These are phyloP conservation scores for Penicillium sp. DNA, from an alignment of 2,329 filamentous ascomycete genomes.

Conservation along the genomic window DNA sequence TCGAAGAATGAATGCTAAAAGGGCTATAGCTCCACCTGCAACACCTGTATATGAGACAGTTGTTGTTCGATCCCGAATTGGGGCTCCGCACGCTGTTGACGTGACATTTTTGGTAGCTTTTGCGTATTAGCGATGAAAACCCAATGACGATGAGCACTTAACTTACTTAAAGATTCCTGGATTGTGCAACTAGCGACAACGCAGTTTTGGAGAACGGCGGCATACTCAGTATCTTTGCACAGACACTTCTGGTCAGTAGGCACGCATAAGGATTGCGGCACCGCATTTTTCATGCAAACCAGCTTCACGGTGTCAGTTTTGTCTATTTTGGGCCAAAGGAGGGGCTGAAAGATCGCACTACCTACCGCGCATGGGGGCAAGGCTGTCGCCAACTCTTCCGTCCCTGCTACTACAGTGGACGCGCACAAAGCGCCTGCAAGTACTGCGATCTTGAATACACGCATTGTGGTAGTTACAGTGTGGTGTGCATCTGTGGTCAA, in stretches of 20 bases:
- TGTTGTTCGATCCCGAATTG: constrained; percentile 37
- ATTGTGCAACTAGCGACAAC: constrained; percentile 38
- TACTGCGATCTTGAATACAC: constrained; percentile 1
- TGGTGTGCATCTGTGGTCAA: constrained; percentile 6
- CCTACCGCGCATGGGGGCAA: constrained; percentile 28
- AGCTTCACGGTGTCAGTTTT: constrained; percentile 18
- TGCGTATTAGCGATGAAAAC: constrained; percentile 2
- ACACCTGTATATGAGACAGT: constrained; percentile 36
- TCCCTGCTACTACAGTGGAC: constrained; percentile 7
- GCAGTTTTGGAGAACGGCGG: constrained; percentile 34
- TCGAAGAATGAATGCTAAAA: constrained; percentile 36
- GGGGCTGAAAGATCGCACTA: background rate
- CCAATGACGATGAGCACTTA: background rate
- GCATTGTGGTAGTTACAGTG: constrained; percentile 6
- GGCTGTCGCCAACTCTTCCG: constrained; percentile 14
- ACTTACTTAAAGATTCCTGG: constrained; percentile 38
- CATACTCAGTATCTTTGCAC: constrained; percentile 39
- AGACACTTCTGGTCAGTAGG: constrained; percentile 42
- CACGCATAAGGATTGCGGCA: constrained; percentile 39
- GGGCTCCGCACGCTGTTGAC: constrained; percentile 38
- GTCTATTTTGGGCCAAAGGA: background rate
- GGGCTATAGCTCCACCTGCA: constrained; percentile 35
- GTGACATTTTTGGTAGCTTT: constrained; percentile 47
- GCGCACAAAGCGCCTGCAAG: constrained; percentile 11
- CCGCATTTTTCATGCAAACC: constrained; percentile 23